phyloP scores from a whole-genome alignment of 129 eudicot genomes.

The Centrapalus pauciflorus region DNA sequence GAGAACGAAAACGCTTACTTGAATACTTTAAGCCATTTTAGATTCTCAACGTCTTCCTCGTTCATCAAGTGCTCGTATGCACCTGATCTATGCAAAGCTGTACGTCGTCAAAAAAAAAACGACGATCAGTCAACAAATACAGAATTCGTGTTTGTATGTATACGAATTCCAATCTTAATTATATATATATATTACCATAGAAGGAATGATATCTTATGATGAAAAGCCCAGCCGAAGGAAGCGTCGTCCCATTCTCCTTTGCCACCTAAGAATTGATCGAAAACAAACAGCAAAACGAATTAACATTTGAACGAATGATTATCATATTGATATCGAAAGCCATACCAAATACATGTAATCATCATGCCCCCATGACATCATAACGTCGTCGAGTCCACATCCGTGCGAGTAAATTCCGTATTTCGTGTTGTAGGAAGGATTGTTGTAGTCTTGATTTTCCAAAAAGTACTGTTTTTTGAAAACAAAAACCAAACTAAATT shows the following conservation, averaged over 20 bases:
- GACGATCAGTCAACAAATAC: not conserved
- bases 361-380: conserved; percentile 96
- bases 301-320: no score
- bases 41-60: conserved; percentile 63
- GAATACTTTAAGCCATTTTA: conserved; percentile 84
- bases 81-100: conserved; percentile 76
- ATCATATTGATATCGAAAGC: no score
- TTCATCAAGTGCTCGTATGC: conserved; percentile 83
- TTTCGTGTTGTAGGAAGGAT: conserved; percentile 60
- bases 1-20: conserved; percentile 38
- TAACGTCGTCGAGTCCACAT: conserved; percentile 73
- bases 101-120: not conserved
- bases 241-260: conserved; percentile 57
- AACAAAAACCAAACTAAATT: not conserved
- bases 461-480: conserved; percentile 56
- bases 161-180: not conserved
- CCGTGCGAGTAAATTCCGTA: conserved; percentile 63
- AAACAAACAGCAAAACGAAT: not conserved
- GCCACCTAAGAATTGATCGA: conserved; percentile 51
- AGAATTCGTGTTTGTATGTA: not conserved
- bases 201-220: conserved; percentile 81
- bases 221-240: conserved; percentile 92
- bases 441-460: conserved; percentile 63
- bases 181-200: conserved; percentile 40
- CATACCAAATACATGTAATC: conserved; percentile 98